Base-by-base conservation (phyloP, 352 stramenopile genomes). In the Pythium coloratum region DNA sequence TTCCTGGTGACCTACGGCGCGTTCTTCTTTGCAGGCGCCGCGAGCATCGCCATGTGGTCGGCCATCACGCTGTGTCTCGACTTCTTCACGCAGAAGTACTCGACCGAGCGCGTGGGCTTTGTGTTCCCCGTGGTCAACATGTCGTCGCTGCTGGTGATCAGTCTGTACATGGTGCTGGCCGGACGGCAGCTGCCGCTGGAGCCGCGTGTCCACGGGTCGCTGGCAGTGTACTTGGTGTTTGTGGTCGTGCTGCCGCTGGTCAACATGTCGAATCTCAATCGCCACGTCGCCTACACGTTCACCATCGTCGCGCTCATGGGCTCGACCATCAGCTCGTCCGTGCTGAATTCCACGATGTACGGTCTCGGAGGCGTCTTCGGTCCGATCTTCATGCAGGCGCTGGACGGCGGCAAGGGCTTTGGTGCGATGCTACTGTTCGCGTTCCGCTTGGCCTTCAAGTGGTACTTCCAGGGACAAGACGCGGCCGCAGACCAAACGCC, bases 71-170 rank as follows among this genome's bases (percentile, higher is more conserved):
- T 94, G n/a, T 89, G 74, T 32, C 81, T 94, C 57, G 82, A 86
- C 64, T 86, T 87, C 62, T 92, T 94, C 66, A 60, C 75, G 55
- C 64, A 62, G 26, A 84, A 88, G 55, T 94, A 86, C 67, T 82
- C 86, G 18, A 63, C 76, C 54, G 75, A 91, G 56, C 80, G 83
- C 66, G 80, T 90, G 20, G 77, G 80, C 8, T 94, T 94, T 55
- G 79, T 94, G 38, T 92, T 94, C 64, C 86, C 86, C 3, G 83
- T 94, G 30, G 77, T 92, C 69, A 94, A 91, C 70, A 94, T 94
- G 86, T 94, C 86, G 38, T 88, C 86, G 50, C 70, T 94, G 59
- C 70, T 94, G 7, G 72, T 92, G 4, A 86, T 92, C 60, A 90
- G 71, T 53, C 69, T 94, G 6, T 94, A 90, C 69, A 94, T 94